A percentile compares a stretch with the other conserved stretches of the same genome.
These are phyloP conservation scores for Kluyveromyces sp. DNA, from an alignment of 1,139 yeast genomes.

Conservation along the genomic window DNA sequence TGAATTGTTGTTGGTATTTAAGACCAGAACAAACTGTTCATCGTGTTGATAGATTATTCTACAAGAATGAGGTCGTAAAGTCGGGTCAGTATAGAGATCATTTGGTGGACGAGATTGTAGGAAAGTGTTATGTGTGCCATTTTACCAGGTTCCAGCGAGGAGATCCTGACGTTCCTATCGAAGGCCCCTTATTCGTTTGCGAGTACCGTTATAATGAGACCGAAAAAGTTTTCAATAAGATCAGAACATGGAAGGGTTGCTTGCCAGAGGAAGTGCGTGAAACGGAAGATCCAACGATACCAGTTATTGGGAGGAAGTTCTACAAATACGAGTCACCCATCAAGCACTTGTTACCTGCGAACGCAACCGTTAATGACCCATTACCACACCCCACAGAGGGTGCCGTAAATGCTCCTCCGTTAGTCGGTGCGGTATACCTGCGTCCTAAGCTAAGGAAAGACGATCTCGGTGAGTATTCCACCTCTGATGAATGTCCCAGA, in stretches of 20 bases:
- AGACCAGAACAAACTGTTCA: constrained; percentile 98
- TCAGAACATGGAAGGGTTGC: constrained; percentile 98
- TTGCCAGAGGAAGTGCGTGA: constrained; percentile 93
- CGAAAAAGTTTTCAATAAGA: constrained; percentile 84
- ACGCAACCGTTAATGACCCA: constrained; percentile 64
- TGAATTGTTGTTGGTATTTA: constrained; percentile 96
- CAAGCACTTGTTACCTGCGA: constrained; percentile 63
- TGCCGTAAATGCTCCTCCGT: constrained; percentile 80
- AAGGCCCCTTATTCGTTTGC: constrained; percentile 86
- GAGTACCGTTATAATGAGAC: constrained; percentile 90
- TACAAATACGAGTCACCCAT: constrained; percentile 79
- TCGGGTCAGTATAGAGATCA: constrained; percentile 97
- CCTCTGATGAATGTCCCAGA: constrained; percentile 56
- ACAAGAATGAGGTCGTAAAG: constrained; percentile 90
- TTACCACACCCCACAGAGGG: constrained; percentile 78
- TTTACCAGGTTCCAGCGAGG: constrained; percentile 93
- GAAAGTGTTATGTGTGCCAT: constrained; percentile 91
- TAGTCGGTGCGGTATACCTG: constrained; percentile 81
- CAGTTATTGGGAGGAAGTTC: constrained; percentile 49
- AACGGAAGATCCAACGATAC: constrained; percentile 74
- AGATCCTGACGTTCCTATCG: constrained; percentile 74
- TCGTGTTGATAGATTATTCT: constrained; percentile 78
- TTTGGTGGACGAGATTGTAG: constrained; percentile 76
- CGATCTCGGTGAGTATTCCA: constrained; percentile 67
- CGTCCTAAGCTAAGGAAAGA: constrained; percentile 71